Conservation (phyloP, 495 filamentous ascomycete genomes). For the Tuber magnatum region DNA sequence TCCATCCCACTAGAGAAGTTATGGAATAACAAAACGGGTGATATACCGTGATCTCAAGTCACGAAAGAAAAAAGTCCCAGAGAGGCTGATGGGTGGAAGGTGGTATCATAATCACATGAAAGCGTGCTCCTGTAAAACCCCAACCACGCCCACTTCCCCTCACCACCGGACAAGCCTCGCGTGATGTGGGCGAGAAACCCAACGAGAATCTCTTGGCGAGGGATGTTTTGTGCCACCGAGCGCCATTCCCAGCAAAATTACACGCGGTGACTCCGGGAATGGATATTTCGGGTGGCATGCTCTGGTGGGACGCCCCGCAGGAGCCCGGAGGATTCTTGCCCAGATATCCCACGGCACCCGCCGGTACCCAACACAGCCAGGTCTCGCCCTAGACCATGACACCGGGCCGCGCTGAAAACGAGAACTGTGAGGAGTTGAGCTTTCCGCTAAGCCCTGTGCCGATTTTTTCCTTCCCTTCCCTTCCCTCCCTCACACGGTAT, state of each 20-base stretch:
- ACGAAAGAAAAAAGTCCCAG: background rate
- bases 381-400: background rate
- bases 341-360: background rate
- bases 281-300: background rate
- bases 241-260: background rate
- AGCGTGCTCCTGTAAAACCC: background rate
- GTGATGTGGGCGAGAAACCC: background rate
- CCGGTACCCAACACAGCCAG: background rate
- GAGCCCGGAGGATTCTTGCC: too few relatives aligned
- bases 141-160: background rate
- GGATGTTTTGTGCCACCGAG: background rate
- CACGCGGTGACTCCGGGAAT: background rate
- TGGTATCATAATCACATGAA: background rate
- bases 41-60: background rate
- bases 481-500: background rate
- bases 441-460: background rate
- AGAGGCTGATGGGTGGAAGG: background rate
- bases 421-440: background rate
- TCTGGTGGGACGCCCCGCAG: background rate
- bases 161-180: background rate
- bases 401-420: background rate
- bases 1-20: background rate
- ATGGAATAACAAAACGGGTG: background rate
- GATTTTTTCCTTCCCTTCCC: background rate
- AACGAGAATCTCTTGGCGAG: background rate